Evolutionary conservation across 257 asterid species (phyloP), one percentile per base, ranked within the genome.

Genomic region (Solanum paucissectum): DNA sequence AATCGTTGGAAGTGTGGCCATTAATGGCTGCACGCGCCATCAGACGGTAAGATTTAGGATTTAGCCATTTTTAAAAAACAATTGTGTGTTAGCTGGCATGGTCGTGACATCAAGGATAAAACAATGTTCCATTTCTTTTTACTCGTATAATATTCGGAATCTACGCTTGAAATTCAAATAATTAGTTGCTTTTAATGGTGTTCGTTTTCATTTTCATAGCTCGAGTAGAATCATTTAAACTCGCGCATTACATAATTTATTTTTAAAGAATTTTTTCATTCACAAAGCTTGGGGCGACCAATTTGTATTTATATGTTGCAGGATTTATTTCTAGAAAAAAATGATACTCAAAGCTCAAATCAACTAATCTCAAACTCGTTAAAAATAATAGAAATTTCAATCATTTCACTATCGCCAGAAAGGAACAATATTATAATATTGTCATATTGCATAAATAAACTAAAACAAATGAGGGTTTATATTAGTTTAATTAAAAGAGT

Each of bases 1-100:
- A 32, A 49, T 16, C 71, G 71, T 49, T 49, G 71, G 32, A 82
- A 40, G 40, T 49, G 69, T 82, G 86, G 86, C 21, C 21, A 23
- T 71, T 49, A 27, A 87, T 68, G 82, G 52, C 33, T 77, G n/a
- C 88, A 86, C 88, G 88, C 84, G 88, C 85, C 60, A 13, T 58
- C 25, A 20, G 85, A 33, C 72, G 85, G 85, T 23, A 84, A 68
- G 62, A 64, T 84, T 38, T 36, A 64, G 62, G 37, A 25, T 60
- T 40, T 27, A 46, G 18, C 85, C 37, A 32, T 81, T 49, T 18
- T 1, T 0, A 36, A 74, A 13, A 16, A 21, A 6, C 6, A 13
- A 4, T 3, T 40, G 29, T 34, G 20, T 52, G 14, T 82, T 52
- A 82, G 86, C 85, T 82, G 86, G 86, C 86, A 46, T 29, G 86